phyloP scores from a whole-genome alignment of 2,329 filamentous ascomycete species.

The Hypoxylon sp. region DNA sequence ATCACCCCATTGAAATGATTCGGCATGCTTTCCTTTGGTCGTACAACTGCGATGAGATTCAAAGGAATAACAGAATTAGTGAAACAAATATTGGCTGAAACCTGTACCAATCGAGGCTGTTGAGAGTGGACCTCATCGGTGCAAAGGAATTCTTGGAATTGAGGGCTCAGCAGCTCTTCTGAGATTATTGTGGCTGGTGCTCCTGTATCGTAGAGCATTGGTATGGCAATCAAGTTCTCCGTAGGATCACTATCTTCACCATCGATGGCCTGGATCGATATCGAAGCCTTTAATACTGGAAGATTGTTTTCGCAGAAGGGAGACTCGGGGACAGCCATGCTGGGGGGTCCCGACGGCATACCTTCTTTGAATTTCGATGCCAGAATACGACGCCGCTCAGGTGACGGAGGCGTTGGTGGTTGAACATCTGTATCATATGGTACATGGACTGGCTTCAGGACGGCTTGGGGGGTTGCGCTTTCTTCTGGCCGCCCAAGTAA shows the following conservation, averaged over 20 bases:
- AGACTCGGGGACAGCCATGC: constrained; percentile 25
- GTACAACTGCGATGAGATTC: constrained; percentile 19
- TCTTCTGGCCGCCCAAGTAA: constrained; percentile 15
- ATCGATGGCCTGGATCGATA: constrained; percentile 28
- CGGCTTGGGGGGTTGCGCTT: constrained; percentile 11
- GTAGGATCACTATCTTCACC: constrained; percentile 29
- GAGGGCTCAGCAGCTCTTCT: constrained; percentile 24
- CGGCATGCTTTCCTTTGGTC: constrained; percentile 20
- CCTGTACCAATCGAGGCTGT: constrained; percentile 17
- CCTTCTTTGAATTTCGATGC: constrained; percentile 24
- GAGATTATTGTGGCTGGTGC: constrained; percentile 21
- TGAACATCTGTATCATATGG: constrained; percentile 27
- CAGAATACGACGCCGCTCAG: constrained; percentile 24
- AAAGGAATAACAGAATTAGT: constrained; percentile 20
- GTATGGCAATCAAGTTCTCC: constrained; percentile 28
- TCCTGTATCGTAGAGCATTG: constrained; percentile 30
- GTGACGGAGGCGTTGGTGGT: constrained; percentile 19
- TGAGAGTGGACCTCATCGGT: constrained; percentile 7
- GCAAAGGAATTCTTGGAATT: constrained; percentile 20
- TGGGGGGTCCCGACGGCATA: constrained; percentile 15
- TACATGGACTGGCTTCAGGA: constrained; percentile 23
- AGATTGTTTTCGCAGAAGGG: constrained; percentile 29
- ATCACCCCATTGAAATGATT: constrained; percentile 20
- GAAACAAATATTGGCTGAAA: constrained; percentile 24
- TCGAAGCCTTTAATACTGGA: constrained; percentile 31